Evolutionary conservation across 2,329 filamentous ascomycete genomes (phyloP).

Genomic region (Curvularia sp.): DNA sequence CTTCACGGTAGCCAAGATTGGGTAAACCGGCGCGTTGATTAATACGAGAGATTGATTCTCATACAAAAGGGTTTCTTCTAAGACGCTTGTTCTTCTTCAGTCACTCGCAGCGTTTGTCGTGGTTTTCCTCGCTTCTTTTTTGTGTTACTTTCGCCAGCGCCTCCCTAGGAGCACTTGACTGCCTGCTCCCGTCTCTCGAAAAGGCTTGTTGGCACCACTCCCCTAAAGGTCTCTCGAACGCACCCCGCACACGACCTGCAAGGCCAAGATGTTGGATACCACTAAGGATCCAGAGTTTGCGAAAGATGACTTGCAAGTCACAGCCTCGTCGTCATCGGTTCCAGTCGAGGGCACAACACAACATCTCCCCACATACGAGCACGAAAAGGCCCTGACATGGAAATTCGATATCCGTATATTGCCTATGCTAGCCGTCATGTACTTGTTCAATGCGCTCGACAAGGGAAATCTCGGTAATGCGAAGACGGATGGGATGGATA

Average conservation of each 20-base stretch:
- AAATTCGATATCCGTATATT: constrained; percentile 64
- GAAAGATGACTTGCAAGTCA: constrained; percentile 41
- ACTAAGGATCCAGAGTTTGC: constrained; percentile 40
- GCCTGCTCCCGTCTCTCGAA: not conserved
- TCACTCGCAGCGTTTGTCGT: not conserved
- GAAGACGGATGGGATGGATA: constrained; percentile 56
- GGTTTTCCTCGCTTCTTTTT: not conserved
- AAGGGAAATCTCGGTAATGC: constrained; percentile 53
- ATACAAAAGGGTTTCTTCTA: constrained; percentile 18
- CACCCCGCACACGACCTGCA: not conserved
- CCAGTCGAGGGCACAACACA: constrained; percentile 41
- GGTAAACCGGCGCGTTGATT: constrained; percentile 8
- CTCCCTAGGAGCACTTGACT: not conserved
- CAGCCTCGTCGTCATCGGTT: constrained; percentile 36
- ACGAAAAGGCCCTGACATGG: constrained; percentile 56
- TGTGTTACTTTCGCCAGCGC: not conserved
- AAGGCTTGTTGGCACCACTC: not conserved
- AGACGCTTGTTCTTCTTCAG: not conserved
- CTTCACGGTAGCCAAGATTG: constrained; percentile 21
- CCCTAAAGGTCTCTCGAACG: not conserved
- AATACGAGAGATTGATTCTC: not conserved
- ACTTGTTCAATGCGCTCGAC: constrained; percentile 60
- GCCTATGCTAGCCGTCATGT: constrained; percentile 67
- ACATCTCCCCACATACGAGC: constrained; percentile 47
- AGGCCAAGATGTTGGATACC: constrained; percentile 30